phyloP scores from a whole-genome alignment of 768 basidiomycete species.

The Ramaria sp. region DNA sequence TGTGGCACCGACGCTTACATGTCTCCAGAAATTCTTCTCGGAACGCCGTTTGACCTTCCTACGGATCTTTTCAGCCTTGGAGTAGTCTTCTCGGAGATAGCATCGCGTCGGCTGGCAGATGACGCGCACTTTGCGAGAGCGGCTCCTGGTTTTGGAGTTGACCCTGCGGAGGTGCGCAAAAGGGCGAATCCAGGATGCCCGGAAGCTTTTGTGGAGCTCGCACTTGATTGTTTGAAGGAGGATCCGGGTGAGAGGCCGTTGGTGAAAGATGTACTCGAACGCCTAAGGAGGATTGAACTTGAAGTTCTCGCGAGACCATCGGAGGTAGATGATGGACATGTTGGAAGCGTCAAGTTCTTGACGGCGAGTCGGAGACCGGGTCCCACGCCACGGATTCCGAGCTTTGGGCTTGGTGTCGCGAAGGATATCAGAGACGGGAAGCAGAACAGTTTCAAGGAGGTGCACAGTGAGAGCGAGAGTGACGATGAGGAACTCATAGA shows the following conservation, averaged over 20 bases:
- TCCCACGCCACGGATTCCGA: slow-evolving; percentile 67
- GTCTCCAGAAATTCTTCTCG: slow-evolving; percentile 91
- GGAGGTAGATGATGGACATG: slow-evolving; percentile 59
- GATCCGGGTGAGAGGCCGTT: slow-evolving; percentile 62
- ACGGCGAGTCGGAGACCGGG: slow-evolving; percentile 50
- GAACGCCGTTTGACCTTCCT: slow-evolving; percentile 84
- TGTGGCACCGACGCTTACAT: slow-evolving; percentile 92
- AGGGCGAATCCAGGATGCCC: slow-evolving; percentile 71
- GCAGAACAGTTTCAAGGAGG: slow-evolving; percentile 18
- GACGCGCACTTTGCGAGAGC: slow-evolving; percentile 61
- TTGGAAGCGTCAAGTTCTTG: slow-evolving; percentile 82
- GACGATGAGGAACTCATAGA: slow-evolving; percentile 28
- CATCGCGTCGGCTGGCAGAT: slow-evolving; percentile 76
- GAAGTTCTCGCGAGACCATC: slow-evolving; percentile 62
- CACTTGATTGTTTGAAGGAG: slow-evolving; percentile 61
- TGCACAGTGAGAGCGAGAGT: slow-evolving; percentile 41
- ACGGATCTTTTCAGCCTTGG: slow-evolving; percentile 95
- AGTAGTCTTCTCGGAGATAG: slow-evolving; percentile 88
- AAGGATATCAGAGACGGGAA: slow-evolving; percentile 27
- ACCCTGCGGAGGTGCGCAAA: slow-evolving; percentile 56
- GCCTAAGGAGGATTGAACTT: slow-evolving; percentile 70
- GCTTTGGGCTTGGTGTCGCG: slow-evolving; percentile 47
- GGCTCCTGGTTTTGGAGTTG: slow-evolving; percentile 72
- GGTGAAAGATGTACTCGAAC: slow-evolving; percentile 68
- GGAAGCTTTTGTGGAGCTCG: slow-evolving; percentile 60